These are phyloP conservation scores for Elongisporangium prolatum DNA, from an alignment of 352 stramenopile genomes.

Conservation along the genomic window DNA sequence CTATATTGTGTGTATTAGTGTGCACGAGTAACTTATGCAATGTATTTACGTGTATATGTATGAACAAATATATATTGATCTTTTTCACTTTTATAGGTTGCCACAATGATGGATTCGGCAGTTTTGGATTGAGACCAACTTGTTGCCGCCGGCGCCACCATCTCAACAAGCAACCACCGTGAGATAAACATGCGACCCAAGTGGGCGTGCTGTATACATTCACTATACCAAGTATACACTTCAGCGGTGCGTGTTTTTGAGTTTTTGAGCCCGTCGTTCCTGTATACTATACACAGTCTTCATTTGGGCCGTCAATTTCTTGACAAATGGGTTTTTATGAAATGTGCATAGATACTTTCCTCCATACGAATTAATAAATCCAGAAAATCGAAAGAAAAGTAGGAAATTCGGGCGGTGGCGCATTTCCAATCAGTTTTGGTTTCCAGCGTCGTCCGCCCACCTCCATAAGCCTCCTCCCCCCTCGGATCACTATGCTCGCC, in stretches of 20 bases:
- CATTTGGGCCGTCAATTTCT: conserved; percentile 2
- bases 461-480: conserved; percentile 11
- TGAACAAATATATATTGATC: no score
- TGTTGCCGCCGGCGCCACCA: neutral
- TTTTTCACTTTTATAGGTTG: neutral
- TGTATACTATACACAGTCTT: conserved; percentile 19
- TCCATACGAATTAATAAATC: conserved; percentile 8
- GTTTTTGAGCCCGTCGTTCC: conserved; percentile 17
- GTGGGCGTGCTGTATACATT: neutral
- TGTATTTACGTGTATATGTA: neutral
- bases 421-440: conserved; percentile 5
- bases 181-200: neutral
- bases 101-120: neutral
- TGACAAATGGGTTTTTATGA: conserved; percentile 12
- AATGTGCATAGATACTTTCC: conserved; percentile 3
- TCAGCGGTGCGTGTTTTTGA: conserved; percentile 22
- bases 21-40: neutral
- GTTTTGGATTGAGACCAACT: neutral
- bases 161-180: neutral
- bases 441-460: conserved; percentile 2
- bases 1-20: neutral
- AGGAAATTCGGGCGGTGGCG: neutral
- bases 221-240: neutral
- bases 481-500: conserved; percentile 30
- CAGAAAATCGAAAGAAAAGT: neutral